Percentiles rank a stretch among this genome's conserved stretches.
Conservation (phyloP, 1,139 yeast species). For the Pichiaceae sp. region DNA sequence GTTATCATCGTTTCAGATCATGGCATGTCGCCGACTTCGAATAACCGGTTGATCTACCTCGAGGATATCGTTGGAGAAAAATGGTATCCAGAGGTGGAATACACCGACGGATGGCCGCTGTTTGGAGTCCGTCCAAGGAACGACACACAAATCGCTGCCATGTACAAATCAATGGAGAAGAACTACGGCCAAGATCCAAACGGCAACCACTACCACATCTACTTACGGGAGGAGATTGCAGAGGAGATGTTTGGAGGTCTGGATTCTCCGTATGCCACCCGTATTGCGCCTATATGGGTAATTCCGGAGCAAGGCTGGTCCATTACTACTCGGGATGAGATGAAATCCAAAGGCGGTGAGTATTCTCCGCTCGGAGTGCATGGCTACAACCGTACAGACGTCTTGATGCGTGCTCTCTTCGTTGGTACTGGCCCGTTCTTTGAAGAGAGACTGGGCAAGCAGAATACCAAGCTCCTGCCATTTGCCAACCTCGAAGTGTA, state of each 20-base stretch:
- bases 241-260: slow-evolving; percentile 53
- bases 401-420: slow-evolving; percentile 77
- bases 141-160: slow-evolving; percentile 27
- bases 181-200: slow-evolving; percentile 23
- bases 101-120: slow-evolving; percentile 85
- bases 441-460: slow-evolving; percentile 23
- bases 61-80: slow-evolving; percentile 56
- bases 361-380: slow-evolving; percentile 71
- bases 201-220: slow-evolving; percentile 38
- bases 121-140: slow-evolving; percentile 60
- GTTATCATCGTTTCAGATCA: slow-evolving; percentile 79
- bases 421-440: slow-evolving; percentile 79
- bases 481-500: slow-evolving; percentile 69
- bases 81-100: slow-evolving; percentile 36
- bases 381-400: slow-evolving; percentile 72
- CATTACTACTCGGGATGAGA: slow-evolving; percentile 54
- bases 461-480: slow-evolving; percentile 41
- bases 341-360: slow-evolving; percentile 35
- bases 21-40: slow-evolving; percentile 87
- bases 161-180: slow-evolving; percentile 27
- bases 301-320: slow-evolving; percentile 78
- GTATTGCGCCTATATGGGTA: slow-evolving; percentile 82
- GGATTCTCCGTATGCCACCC: slow-evolving; percentile 38
- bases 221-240: slow-evolving; percentile 52
- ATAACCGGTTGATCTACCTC: slow-evolving; percentile 52